A percentile compares a stretch with the other conserved stretches of the same genome.
Conservation (phyloP, 306 rosid species). For the Crotalaria pallida region DNA sequence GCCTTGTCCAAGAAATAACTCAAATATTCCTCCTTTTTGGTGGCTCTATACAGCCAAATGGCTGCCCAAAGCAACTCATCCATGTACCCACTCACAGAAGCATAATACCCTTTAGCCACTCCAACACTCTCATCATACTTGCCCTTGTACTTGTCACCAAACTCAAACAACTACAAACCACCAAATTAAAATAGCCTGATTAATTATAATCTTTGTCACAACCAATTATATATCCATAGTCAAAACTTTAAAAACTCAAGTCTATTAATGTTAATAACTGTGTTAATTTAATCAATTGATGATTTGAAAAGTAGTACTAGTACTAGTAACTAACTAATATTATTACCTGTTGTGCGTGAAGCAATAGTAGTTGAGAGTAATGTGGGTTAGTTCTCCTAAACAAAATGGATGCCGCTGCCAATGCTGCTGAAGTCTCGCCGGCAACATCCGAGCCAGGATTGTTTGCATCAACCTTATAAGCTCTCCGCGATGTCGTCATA, state of each 20-base stretch:
- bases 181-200: background rate
- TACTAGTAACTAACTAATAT: conserved; percentile 12
- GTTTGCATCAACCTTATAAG: conserved; percentile 51
- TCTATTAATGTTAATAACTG: background rate
- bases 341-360: conserved; percentile 72
- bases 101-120: conserved; percentile 56
- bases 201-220: background rate
- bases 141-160: conserved; percentile 66
- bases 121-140: conserved; percentile 72
- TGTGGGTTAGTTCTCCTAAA: conserved; percentile 70
- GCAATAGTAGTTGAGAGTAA: conserved; percentile 67
- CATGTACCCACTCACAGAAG: conserved; percentile 78
- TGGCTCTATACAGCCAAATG: conserved; percentile 66
- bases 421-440: conserved; percentile 71
- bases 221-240: background rate
- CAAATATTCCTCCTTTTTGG: conserved; percentile 46
- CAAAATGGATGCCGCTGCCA: conserved; percentile 71
- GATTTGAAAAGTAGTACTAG: too few species aligned
- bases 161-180: conserved; percentile 65
- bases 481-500: conserved; percentile 74
- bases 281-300: too few species aligned
- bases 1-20: conserved; percentile 48
- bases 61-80: conserved; percentile 94
- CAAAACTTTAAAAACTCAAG: background rate
- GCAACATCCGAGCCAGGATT: conserved; percentile 74